Percentiles rank a stretch among this genome's conserved stretches.
phyloP scores from a whole-genome alignment of 2,329 filamentous ascomycete genomes.

The Phaeosphaeria sp. region DNA sequence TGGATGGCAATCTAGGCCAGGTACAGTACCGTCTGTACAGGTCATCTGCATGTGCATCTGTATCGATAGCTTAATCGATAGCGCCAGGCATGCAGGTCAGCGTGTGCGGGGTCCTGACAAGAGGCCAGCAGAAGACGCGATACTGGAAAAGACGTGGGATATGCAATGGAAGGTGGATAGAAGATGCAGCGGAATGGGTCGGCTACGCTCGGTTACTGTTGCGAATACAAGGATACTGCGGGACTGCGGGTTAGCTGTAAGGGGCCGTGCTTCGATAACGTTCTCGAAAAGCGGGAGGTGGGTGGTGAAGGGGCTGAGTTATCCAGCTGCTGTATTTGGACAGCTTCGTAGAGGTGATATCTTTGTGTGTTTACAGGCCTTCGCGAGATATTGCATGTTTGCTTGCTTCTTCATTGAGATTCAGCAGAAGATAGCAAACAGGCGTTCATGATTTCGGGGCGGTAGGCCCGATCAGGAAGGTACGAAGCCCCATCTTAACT shows the following conservation, averaged over 20 bases:
- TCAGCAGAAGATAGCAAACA: conserved; percentile 2
- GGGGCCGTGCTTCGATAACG: conserved; percentile 29
- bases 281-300: conserved; percentile 15
- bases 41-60: conserved; percentile 13
- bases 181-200: conserved; percentile 25
- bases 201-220: conserved; percentile 20
- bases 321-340: neutral
- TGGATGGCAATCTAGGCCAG: neutral
- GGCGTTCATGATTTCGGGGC: conserved; percentile 1
- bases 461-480: conserved; percentile 4
- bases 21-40: conserved; percentile 17
- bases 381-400: neutral
- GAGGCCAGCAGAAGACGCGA: neutral
- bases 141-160: conserved; percentile 22
- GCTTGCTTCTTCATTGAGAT: neutral
- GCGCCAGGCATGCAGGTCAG: conserved; percentile 4
- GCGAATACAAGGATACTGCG: conserved; percentile 10
- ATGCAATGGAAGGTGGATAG: conserved; percentile 29
- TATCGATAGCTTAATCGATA: conserved; percentile 26
- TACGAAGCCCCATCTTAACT: neutral
- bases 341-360: neutral
- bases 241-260: conserved; percentile 12
- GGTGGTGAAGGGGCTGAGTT: conserved; percentile 3
- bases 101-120: conserved; percentile 1
- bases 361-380: neutral